A percentile compares a stretch with the other conserved stretches of the same genome.
phyloP scores from a whole-genome alignment of 2,329 filamentous ascomycete species.

The Stemphylium beticola region DNA sequence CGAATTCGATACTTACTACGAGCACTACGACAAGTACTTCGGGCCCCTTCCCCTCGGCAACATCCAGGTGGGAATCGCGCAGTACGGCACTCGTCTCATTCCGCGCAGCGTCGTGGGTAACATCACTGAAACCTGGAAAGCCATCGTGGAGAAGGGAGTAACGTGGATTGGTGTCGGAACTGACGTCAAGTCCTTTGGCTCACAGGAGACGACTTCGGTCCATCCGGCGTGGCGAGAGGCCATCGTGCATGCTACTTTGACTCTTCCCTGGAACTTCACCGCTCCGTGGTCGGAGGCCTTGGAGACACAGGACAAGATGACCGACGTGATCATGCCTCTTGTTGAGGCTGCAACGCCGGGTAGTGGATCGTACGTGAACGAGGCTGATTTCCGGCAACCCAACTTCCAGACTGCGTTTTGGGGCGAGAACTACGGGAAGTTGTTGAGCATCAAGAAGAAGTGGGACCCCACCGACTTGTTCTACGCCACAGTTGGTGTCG shows the following conservation, averaged over 20 bases:
- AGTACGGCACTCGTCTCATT: conserved; percentile 26
- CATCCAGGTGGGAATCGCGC: conserved; percentile 28
- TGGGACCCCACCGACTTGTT: conserved; percentile 40
- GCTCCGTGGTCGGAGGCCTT: conserved; percentile 26
- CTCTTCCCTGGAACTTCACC: conserved; percentile 27
- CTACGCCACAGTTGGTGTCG: conserved; percentile 36
- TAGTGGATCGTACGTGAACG: conserved; percentile 34
- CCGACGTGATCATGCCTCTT: conserved; percentile 21
- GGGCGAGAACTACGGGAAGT: conserved; percentile 30
- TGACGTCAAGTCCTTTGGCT: conserved; percentile 18
- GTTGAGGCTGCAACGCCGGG: conserved; percentile 27
- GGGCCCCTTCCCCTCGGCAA: conserved; percentile 28
- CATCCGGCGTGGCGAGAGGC: conserved; percentile 31
- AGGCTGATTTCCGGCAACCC: conserved; percentile 31
- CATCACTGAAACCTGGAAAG: conserved; percentile 21
- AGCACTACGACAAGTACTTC: conserved; percentile 32
- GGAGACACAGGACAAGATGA: conserved; percentile 25
- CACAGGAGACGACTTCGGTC: conserved; percentile 25
- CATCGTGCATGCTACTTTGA: conserved; percentile 26
- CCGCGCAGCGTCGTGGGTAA: conserved; percentile 20
- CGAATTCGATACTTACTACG: conserved; percentile 26
- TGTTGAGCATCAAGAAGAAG: conserved; percentile 37
- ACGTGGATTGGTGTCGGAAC: conserved; percentile 29
- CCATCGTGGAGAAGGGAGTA: conserved; percentile 22
- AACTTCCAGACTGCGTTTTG: conserved; percentile 32